Percentiles rank a stretch among this genome's conserved stretches.
Conservation (phyloP, 306 rosid genomes). For the Echinosophora koreensis region DNA sequence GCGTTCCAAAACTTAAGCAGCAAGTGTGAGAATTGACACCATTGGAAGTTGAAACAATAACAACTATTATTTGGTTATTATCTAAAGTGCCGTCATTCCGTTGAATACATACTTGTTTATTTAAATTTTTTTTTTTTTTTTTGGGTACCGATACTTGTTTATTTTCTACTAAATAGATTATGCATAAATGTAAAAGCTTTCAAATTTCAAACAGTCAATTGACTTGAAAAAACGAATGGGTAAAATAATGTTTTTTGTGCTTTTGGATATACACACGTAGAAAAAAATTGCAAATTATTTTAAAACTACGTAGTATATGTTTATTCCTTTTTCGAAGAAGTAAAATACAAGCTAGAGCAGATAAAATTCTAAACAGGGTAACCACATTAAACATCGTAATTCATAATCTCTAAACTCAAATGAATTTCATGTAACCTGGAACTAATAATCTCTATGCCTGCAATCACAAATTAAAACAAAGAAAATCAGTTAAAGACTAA, state of each 20-base stretch:
- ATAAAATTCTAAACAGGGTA: constrained; percentile 48
- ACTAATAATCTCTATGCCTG: constrained; percentile 63
- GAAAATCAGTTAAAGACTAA: not conserved
- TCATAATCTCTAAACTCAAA: constrained; percentile 43
- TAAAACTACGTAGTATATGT: constrained; percentile 51
- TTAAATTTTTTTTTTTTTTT: too few relatives aligned
- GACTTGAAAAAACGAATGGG: constrained; percentile 30
- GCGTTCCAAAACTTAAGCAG: not conserved
- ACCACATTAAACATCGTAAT: constrained; percentile 45
- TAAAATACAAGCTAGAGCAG: constrained; percentile 48
- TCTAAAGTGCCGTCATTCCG: not conserved
- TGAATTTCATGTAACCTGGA: constrained; percentile 34
- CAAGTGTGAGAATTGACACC: not conserved
- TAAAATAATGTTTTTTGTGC: not conserved
- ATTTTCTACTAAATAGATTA: not conserved
- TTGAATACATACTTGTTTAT: not conserved
- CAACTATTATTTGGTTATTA: not conserved
- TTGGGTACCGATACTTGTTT: not conserved
- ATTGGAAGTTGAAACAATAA: not conserved
- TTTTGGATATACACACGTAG: constrained; percentile 39
- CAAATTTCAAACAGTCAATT: constrained; percentile 26
- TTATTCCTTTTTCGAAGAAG: constrained; percentile 41
- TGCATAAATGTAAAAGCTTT: constrained; percentile 22
- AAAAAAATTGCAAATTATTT: constrained; percentile 47
- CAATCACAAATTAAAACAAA: constrained; percentile 36